phyloP scores from a whole-genome alignment of 148 eudicot species.

The Chenopodium berlandieri region DNA sequence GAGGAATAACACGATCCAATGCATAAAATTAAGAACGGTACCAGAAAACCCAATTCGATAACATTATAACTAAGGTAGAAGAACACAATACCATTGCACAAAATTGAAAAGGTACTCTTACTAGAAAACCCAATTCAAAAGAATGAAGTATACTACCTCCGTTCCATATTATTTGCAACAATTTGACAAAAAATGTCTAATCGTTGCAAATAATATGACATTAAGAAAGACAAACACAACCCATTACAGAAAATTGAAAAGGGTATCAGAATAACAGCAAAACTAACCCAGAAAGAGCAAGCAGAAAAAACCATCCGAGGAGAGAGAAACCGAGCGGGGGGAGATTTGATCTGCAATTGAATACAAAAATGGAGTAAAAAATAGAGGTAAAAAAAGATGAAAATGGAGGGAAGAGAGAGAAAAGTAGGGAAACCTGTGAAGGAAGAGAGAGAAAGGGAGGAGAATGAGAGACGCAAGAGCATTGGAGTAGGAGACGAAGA shows the following conservation, averaged over 20 bases:
- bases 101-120: not conserved
- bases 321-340: conserved; percentile 50
- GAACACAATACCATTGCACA: not conserved
- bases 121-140: not conserved
- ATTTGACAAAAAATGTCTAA: no score
- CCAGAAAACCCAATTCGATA: not conserved
- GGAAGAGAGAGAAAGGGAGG: conserved; percentile 50
- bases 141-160: no score
- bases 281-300: conserved; percentile 54
- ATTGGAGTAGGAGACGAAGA: conserved; percentile 71
- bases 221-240: not conserved
- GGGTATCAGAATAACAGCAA: conserved; percentile 23
- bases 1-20: not conserved
- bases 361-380: not conserved
- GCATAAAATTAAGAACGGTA: not conserved
- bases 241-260: conserved; percentile 7
- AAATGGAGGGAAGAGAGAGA: conserved; percentile 5
- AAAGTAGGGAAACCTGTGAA: conserved; percentile 48
- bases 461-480: conserved; percentile 70
- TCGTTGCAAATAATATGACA: no score
- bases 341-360: conserved; percentile 42
- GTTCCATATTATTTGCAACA: no score
- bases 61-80: not conserved
- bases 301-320: conserved; percentile 61
- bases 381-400: not conserved